Evolutionary conservation across 108 stramenopile genomes (phyloP).

Genomic region (Cylindrotheca fusiformis): DNA sequence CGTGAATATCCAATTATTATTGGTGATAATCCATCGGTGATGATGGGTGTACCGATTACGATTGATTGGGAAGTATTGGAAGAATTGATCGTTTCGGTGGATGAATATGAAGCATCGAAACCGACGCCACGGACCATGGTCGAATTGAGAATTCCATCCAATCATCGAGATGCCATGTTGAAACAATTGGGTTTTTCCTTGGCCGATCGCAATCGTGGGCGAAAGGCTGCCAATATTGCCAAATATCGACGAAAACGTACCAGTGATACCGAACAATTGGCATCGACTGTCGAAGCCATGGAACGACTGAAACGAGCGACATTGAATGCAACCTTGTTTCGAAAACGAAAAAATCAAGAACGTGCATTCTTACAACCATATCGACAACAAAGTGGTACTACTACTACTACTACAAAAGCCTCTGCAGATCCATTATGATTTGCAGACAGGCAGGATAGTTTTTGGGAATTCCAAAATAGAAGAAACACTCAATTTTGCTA

Average conservation of each 20-base stretch:
- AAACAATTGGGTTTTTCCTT: constrained; percentile 10
- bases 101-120: constrained; percentile 17
- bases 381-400: too few species aligned
- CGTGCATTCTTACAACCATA: constrained; percentile 19
- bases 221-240: constrained; percentile 24
- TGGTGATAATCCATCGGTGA: constrained; percentile 37
- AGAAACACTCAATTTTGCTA: too few species aligned
- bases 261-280: constrained; percentile 16
- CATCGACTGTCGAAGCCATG: constrained; percentile 13
- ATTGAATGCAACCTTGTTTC: constrained; percentile 6
- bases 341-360: constrained; percentile 10
- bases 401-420: too few species aligned
- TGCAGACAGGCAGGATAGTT: too few species aligned
- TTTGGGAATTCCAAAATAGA: too few species aligned
- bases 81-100: constrained; percentile 10
- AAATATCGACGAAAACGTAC: constrained; percentile 22
- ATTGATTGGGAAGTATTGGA: constrained; percentile 22
- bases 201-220: constrained; percentile 14
- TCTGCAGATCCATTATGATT: too few species aligned
- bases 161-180: constrained; percentile 16
- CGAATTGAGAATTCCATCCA: constrained; percentile 27
- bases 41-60: constrained; percentile 20
- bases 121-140: constrained; percentile 14
- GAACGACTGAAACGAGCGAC: constrained; percentile 13
- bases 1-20: constrained; percentile 33